phyloP scores from a whole-genome alignment of 2,329 filamentous ascomycete genomes.

The Pestalotiopsis sp. region DNA sequence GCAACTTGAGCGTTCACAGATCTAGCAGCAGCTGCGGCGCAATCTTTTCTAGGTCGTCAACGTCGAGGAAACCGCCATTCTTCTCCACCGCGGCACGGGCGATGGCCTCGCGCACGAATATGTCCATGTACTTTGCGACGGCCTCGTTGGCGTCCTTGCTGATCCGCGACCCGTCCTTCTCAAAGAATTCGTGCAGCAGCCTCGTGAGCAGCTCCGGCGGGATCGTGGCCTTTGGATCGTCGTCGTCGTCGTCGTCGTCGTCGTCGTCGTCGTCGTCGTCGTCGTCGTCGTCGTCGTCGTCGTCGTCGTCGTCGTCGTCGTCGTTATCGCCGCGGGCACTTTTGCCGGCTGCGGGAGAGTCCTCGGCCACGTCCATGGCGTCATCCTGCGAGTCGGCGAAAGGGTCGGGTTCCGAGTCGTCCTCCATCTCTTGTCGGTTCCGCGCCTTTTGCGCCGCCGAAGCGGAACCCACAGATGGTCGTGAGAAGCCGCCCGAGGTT shows the following conservation, averaged over 20 bases:
- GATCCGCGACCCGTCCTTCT: slow-evolving; percentile 71
- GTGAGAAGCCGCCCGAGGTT: slow-evolving; percentile 11
- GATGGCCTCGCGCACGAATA: slow-evolving; percentile 88
- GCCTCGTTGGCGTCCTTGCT: slow-evolving; percentile 77
- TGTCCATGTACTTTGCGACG: slow-evolving; percentile 83
- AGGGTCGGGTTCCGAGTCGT: slow-evolving; percentile 26
- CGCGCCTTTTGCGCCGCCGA: neutral
- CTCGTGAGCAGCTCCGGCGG: slow-evolving; percentile 75
- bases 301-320: slow-evolving; percentile 30
- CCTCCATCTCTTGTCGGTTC: neutral
- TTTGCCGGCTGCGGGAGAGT: slow-evolving; percentile 25
- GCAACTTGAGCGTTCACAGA: slow-evolving; percentile 55
- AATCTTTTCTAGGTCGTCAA: slow-evolving; percentile 88
- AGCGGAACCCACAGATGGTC: neutral
- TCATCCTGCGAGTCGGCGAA: slow-evolving; percentile 33
- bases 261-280: slow-evolving; percentile 33
- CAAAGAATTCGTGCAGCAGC: slow-evolving; percentile 80
- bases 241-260: slow-evolving; percentile 36
- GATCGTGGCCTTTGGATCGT: slow-evolving; percentile 55
- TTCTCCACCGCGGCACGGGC: slow-evolving; percentile 77
- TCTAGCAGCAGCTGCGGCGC: slow-evolving; percentile 85
- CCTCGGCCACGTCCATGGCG: slow-evolving; percentile 16
- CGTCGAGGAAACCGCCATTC: slow-evolving; percentile 73
- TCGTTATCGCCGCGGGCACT: slow-evolving; percentile 30
- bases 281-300: slow-evolving; percentile 32